Percentiles rank a stretch among this genome's conserved stretches.
phyloP scores from a whole-genome alignment of 1,284 basidiomycete species.

The Amylostereum chailletii region DNA sequence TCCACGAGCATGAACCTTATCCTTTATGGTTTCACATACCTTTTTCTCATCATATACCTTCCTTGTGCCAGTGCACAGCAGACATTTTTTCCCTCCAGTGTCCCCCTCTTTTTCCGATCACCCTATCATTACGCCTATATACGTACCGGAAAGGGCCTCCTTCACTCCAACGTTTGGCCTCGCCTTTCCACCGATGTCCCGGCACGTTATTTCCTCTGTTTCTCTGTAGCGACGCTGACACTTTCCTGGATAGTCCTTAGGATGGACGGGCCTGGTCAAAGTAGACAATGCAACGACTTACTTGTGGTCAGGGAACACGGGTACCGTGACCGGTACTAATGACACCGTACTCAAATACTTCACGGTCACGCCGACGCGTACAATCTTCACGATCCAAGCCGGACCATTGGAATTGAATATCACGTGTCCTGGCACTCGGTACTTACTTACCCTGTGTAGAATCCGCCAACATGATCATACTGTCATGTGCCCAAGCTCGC shows the following conservation, averaged over 20 bases:
- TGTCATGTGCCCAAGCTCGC: conserved; percentile 5
- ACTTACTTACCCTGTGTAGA: conserved; percentile 1
- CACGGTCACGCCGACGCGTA: conserved; percentile 19
- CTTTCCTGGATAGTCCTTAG: conserved; percentile 1
- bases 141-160: not conserved
- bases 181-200: not conserved
- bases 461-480: conserved; percentile 10
- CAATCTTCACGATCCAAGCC: conserved; percentile 14
- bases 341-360: conserved; percentile 5
- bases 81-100: not conserved
- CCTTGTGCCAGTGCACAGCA: not conserved
- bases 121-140: not conserved
- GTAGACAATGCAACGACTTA: not conserved
- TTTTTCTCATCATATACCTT: not conserved
- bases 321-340: conserved; percentile 26
- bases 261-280: not conserved
- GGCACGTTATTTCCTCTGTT: not conserved
- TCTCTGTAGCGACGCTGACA: not conserved
- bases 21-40: too few species aligned
- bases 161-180: conserved; percentile 8
- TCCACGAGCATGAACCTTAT: too few species aligned
- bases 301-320: too few species aligned
- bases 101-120: not conserved
- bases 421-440: conserved; percentile 10
- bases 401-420: conserved; percentile 17